These are phyloP conservation scores for Cercis canadensis DNA, from an alignment of 306 rosid species.

Conservation along the genomic window DNA sequence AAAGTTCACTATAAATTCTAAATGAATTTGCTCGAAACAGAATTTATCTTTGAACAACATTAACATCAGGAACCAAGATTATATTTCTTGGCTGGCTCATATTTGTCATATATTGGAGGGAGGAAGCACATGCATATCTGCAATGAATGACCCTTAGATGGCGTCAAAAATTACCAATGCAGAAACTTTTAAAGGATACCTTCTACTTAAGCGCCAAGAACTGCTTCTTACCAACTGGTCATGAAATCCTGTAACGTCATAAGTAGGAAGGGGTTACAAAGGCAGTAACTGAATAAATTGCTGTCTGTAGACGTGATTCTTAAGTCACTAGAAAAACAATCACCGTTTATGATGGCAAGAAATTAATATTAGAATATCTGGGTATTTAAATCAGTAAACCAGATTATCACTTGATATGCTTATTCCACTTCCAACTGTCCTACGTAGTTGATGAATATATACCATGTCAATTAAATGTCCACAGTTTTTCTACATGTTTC, in stretches of 20 bases:
- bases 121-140: not conserved
- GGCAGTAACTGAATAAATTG: not conserved
- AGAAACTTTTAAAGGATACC: slow-evolving; percentile 14
- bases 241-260: slow-evolving; percentile 1
- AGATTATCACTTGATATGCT: slow-evolving; percentile 1
- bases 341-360: not conserved
- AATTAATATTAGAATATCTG: not conserved
- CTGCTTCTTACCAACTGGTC: not conserved
- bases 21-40: not conserved
- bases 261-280: not conserved
- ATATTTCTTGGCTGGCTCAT: not conserved
- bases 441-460: too few relatives aligned
- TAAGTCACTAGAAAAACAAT: slow-evolving; percentile 17
- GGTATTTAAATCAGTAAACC: slow-evolving; percentile 4
- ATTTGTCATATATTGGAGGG: not conserved
- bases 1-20: slow-evolving; percentile 11
- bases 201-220: slow-evolving; percentile 7
- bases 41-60: slow-evolving; percentile 17
- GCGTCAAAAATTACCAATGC: not conserved
- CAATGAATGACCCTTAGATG: not conserved
- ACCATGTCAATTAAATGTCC: too few relatives aligned
- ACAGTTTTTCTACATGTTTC: too few relatives aligned
- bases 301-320: slow-evolving; percentile 21
- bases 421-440: slow-evolving; percentile 1
- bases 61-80: not conserved